Conservation (phyloP, 257 asterid species). For the Fraxinus excelsior region DNA sequence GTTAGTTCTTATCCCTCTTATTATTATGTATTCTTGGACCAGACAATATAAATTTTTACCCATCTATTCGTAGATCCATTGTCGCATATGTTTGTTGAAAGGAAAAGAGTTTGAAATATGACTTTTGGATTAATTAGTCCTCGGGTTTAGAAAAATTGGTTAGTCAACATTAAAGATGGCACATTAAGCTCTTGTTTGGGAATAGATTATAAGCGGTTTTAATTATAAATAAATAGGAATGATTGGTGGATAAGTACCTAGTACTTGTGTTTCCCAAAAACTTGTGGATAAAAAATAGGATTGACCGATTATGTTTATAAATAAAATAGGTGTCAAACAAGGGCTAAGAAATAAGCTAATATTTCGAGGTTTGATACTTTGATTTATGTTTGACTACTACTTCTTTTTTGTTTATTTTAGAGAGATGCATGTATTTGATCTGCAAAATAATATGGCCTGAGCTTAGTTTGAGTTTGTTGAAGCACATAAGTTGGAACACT, state of each 20-base stretch:
- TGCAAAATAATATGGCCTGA: neutral
- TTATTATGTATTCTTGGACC: constrained; percentile 1
- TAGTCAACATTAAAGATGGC: neutral
- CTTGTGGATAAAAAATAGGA: no score
- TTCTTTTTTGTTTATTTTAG: neutral
- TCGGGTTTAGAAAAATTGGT: neutral
- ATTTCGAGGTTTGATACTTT: neutral
- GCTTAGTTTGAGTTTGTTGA: neutral
- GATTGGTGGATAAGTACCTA: no score
- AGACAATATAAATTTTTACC: neutral
- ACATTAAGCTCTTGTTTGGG: neutral
- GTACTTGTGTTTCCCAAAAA: no score
- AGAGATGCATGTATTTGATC: no score
- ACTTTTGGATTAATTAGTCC: constrained; percentile 9
- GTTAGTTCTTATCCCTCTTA: constrained; percentile 37
- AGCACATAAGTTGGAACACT: neutral
- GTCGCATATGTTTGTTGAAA: neutral
- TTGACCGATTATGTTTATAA: no score
- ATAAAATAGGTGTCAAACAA: no score
- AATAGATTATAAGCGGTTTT: no score
- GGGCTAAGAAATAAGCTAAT: no score
- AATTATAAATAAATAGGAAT: no score
- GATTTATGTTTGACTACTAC: no score
- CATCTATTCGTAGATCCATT: constrained; percentile 3
- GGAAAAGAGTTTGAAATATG: constrained; percentile 9